Evolutionary conservation across 805 yeast genomes (phyloP), one percentile per base, ranked within the genome.

Genomic region (Tetrapisispora taiwanensis): DNA sequence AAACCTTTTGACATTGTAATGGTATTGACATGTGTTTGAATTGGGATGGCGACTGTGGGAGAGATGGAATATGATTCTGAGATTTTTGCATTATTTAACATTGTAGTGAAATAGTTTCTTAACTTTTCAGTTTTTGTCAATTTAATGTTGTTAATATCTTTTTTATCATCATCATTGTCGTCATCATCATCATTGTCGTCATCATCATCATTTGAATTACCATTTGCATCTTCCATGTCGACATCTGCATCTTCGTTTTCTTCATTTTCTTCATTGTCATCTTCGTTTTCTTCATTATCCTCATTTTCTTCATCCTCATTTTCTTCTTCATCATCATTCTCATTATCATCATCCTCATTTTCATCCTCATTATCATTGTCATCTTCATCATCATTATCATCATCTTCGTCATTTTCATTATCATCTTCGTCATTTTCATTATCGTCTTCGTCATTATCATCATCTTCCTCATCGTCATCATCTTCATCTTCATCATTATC

Each of bases 11-110:
- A 76, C 38, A 87, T 68, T 1, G 89, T 81, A 30, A 90, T 52
- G 2, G 92, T 74, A 62, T 87, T 87, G 28, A 92, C 81, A 24
- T 84, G 80, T 1, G 85, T 67, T 1, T 86, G 73, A 54, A 85
- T 87, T 1, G 95, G 90, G 10, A 89, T 80, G 1, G 97, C 96
- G 18, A 84, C 94, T 10, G 83, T 75, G 0, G 98, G 97, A 32
- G 76, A 70, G 2, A 90, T 78, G 46, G 84, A 94, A 52, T 79
- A 78, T 1, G 75, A 65, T 2, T 72, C 68, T 8, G 86, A 78
- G 0, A 64, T 41, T 43, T 68, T 65, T 1, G 84, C 76, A 26
- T 75, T 74, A n/a, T 60, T 52, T 1, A 56, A 50, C 18, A 70
- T 54, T 8, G 57, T 59, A n/a, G 52, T 50, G 35, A 62, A 61